Conservation (phyloP, 441 rosid species). For the Omphalea diandra region DNA sequence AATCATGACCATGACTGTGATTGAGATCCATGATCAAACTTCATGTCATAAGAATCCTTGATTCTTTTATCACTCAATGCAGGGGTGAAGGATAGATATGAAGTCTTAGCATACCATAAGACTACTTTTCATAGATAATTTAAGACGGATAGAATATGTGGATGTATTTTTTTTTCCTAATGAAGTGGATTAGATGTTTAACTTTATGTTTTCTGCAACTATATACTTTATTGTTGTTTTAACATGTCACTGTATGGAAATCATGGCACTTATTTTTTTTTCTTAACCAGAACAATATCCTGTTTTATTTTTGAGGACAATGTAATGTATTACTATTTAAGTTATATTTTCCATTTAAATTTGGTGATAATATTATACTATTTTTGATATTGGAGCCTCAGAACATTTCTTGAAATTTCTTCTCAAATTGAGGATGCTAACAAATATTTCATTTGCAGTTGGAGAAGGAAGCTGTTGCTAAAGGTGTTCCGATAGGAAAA, state of each 20-base stretch:
- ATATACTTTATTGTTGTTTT: background rate
- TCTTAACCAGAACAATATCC: background rate
- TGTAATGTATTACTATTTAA: background rate
- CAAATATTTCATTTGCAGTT: slow-evolving; percentile 48
- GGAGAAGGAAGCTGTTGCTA: slow-evolving; percentile 92
- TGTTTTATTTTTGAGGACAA: background rate
- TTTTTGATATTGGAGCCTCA: background rate
- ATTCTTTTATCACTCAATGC: too few relatives aligned
- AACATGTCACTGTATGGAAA: background rate
- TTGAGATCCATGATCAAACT: too few relatives aligned
- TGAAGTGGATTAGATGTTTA: background rate
- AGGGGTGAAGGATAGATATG: too few relatives aligned
- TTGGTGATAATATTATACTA: background rate
- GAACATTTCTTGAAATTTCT: slow-evolving; percentile 17
- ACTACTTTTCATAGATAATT: background rate
- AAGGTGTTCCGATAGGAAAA: slow-evolving; percentile 80
- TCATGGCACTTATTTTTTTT: background rate
- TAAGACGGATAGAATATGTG: background rate
- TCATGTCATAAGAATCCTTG: background rate
- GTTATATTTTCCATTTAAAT: background rate
- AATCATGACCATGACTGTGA: too few relatives aligned
- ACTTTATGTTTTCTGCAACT: background rate
- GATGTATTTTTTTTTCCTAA: too few relatives aligned
- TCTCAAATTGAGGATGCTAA: slow-evolving; percentile 11
- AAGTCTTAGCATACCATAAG: background rate